These are phyloP conservation scores for Chaetoscypha palmicola DNA, from an alignment of 2,329 filamentous ascomycete species.

Conservation along the genomic window DNA sequence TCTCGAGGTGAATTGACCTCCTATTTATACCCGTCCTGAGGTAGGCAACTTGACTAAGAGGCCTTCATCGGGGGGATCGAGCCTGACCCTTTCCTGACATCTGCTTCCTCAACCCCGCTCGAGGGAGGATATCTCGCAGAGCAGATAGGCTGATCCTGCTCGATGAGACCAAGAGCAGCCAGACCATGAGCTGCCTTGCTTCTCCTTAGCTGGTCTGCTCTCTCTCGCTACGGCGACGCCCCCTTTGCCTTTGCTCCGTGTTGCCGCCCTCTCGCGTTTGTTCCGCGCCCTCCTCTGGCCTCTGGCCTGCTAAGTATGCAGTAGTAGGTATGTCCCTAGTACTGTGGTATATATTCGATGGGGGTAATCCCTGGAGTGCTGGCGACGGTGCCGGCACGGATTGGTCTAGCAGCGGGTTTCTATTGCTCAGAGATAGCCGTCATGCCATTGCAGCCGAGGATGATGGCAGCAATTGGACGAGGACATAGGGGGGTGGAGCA, in stretches of 20 bases:
- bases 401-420: slow-evolving; percentile 25
- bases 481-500: neutral
- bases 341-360: slow-evolving; percentile 22
- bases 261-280: slow-evolving; percentile 26
- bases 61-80: slow-evolving; percentile 28
- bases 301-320: too few relatives aligned
- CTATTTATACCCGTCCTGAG: slow-evolving; percentile 58
- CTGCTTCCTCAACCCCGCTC: slow-evolving; percentile 34
- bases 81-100: slow-evolving; percentile 29
- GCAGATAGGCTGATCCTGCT: slow-evolving; percentile 29
- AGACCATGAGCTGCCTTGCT: too few relatives aligned
- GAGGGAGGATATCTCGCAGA: slow-evolving; percentile 21
- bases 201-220: slow-evolving; percentile 8
- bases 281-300: slow-evolving; percentile 17
- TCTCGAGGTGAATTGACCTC: slow-evolving; percentile 40
- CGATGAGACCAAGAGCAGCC: neutral
- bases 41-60: slow-evolving; percentile 18
- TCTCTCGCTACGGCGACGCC: slow-evolving; percentile 17
- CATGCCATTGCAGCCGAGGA: slow-evolving; percentile 21
- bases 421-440: slow-evolving; percentile 32
- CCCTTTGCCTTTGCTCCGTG: slow-evolving; percentile 18
- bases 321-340: too few relatives aligned
- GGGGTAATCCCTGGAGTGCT: slow-evolving; percentile 27
- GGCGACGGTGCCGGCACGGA: slow-evolving; percentile 25
- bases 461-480: slow-evolving; percentile 11